Conservation (phyloP, 1,284 basidiomycete species). For the Naganishia albida region DNA sequence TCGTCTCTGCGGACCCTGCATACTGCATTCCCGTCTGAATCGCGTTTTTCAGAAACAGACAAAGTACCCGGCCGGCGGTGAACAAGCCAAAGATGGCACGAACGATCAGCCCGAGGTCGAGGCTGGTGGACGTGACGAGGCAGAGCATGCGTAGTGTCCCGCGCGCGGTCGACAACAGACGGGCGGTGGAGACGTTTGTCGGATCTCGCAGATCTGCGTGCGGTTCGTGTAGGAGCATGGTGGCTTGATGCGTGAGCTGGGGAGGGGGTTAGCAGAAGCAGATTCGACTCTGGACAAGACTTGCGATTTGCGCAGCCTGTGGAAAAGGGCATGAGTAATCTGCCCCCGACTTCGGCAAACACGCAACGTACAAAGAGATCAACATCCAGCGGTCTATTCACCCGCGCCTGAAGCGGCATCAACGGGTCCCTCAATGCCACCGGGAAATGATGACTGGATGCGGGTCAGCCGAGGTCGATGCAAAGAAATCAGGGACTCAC, state of each 20-base stretch:
- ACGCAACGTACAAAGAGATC: slow-evolving; percentile 47
- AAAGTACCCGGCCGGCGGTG: slow-evolving; percentile 41
- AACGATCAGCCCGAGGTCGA: slow-evolving; percentile 38
- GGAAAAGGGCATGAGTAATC: slow-evolving; percentile 20
- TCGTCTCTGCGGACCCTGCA: slow-evolving; percentile 33
- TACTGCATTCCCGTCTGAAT: slow-evolving; percentile 37
- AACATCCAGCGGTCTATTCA: slow-evolving; percentile 37
- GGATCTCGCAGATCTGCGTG: slow-evolving; percentile 47
- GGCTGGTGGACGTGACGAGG: slow-evolving; percentile 42
- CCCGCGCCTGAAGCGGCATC: slow-evolving; percentile 35
- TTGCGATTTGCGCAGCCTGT: slow-evolving; percentile 41
- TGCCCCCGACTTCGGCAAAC: slow-evolving; percentile 38
- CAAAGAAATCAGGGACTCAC: slow-evolving; percentile 16
- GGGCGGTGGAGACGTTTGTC: slow-evolving; percentile 43
- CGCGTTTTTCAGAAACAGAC: slow-evolving; percentile 43
- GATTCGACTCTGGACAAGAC: slow-evolving; percentile 35
- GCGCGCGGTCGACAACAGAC: slow-evolving; percentile 45
- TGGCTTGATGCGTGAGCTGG: slow-evolving; percentile 44
- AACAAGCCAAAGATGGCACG: slow-evolving; percentile 37
- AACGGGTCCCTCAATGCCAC: slow-evolving; percentile 43
- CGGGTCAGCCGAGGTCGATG: background rate
- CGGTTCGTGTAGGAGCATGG: slow-evolving; percentile 50
- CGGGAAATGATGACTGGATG: slow-evolving; percentile 41
- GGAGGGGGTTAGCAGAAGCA: slow-evolving; percentile 6
- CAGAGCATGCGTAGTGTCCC: slow-evolving; percentile 47